Conservation (phyloP, 2,329 filamentous ascomycete species). For the Fusarium zealandicum region DNA sequence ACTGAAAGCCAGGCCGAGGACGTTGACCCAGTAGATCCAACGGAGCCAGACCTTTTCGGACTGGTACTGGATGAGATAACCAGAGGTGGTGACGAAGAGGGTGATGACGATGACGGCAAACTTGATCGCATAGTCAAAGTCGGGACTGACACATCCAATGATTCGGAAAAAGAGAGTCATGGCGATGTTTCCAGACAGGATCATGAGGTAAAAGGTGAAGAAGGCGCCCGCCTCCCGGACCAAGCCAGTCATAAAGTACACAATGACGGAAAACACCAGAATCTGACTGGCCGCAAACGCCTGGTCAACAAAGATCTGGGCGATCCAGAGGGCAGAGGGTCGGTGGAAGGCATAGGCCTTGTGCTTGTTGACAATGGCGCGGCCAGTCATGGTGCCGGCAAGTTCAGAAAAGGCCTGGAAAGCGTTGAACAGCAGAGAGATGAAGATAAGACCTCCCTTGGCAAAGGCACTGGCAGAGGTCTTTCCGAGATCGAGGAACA, state of each 20-base stretch:
- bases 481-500: conserved; percentile 74
- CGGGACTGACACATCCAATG: conserved; percentile 75
- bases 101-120: conserved; percentile 82
- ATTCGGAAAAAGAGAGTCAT: conserved; percentile 83
- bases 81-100: conserved; percentile 80
- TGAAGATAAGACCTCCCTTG: conserved; percentile 82
- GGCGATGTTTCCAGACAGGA: conserved; percentile 71
- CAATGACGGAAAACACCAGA: conserved; percentile 74
- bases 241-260: conserved; percentile 80
- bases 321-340: conserved; percentile 83
- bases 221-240: conserved; percentile 76
- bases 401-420: conserved; percentile 86
- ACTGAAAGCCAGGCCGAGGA: conserved; percentile 77
- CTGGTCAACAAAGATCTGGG: conserved; percentile 80
- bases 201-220: conserved; percentile 77
- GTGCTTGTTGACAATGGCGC: conserved; percentile 84
- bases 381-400: conserved; percentile 75
- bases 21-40: conserved; percentile 83
- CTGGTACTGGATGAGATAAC: conserved; percentile 84
- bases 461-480: conserved; percentile 77
- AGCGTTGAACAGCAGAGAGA: conserved; percentile 83
- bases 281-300: conserved; percentile 76
- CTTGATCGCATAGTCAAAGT: conserved; percentile 87
- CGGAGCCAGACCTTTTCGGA: conserved; percentile 77
- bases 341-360: conserved; percentile 83